These are phyloP conservation scores for Psilocybe mexicana DNA, from an alignment of 1,284 basidiomycete genomes.

Conservation along the genomic window DNA sequence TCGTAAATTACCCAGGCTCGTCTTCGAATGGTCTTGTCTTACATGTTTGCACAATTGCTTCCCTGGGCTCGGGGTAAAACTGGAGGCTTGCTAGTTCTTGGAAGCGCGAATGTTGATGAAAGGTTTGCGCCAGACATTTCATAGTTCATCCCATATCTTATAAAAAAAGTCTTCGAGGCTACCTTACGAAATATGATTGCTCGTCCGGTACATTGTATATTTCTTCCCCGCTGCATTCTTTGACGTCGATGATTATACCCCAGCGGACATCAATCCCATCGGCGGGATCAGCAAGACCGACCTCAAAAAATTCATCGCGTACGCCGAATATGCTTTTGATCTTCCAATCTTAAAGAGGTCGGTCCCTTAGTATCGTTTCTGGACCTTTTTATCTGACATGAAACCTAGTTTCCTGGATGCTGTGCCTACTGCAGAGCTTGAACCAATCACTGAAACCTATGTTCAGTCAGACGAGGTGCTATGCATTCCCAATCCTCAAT, in stretches of 20 bases:
- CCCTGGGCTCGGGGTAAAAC: slow-evolving; percentile 88
- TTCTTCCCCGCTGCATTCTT: background rate
- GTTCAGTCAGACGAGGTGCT: slow-evolving; percentile 92
- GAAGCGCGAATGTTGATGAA: slow-evolving; percentile 98
- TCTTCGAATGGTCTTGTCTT: slow-evolving; percentile 94
- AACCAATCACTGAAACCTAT: slow-evolving; percentile 92
- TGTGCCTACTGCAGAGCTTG: slow-evolving; percentile 93
- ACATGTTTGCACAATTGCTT: slow-evolving; percentile 94
- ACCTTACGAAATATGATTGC: slow-evolving; percentile 97
- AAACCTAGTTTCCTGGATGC: slow-evolving; percentile 83
- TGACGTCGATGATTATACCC: background rate
- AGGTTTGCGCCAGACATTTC: slow-evolving; percentile 49
- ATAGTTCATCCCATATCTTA: background rate
- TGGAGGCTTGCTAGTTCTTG: slow-evolving; percentile 91
- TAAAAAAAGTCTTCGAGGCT: slow-evolving; percentile 79
- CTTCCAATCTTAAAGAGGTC: slow-evolving; percentile 83
- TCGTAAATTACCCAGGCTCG: slow-evolving; percentile 59
- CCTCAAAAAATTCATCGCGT: slow-evolving; percentile 93
- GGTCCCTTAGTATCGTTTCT: slow-evolving; percentile 12
- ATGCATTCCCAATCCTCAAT: background rate
- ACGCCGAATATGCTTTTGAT: slow-evolving; percentile 77
- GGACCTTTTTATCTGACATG: background rate
- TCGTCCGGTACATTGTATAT: slow-evolving; percentile 60
- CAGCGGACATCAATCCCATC: slow-evolving; percentile 97
- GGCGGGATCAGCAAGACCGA: slow-evolving; percentile 98